Conservation (phyloP, 441 rosid species). For the Mallotus japonicus region DNA sequence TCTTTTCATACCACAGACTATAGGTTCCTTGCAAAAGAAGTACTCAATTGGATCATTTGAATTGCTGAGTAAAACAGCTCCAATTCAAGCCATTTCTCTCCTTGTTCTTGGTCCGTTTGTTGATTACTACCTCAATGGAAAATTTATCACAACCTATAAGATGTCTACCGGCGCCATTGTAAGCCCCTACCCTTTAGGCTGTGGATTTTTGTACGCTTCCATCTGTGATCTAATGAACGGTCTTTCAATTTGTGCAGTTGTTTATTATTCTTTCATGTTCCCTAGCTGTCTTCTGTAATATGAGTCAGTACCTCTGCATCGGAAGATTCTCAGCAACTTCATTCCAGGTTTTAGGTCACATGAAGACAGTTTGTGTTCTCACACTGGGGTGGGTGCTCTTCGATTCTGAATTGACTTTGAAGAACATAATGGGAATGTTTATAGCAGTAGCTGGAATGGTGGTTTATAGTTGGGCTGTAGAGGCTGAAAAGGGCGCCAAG, state of each 20-base stretch:
- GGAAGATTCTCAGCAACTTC: conserved; percentile 90
- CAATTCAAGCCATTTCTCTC: conserved; percentile 90
- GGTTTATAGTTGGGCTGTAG: conserved; percentile 84
- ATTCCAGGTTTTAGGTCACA: conserved; percentile 91
- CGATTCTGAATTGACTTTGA: conserved; percentile 68
- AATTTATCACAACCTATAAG: conserved; percentile 59
- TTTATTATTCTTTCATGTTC: conserved; percentile 72
- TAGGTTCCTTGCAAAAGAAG: conserved; percentile 89
- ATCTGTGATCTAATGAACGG: conserved; percentile 12
- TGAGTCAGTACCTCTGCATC: conserved; percentile 91
- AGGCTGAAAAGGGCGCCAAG: conserved; percentile 58
- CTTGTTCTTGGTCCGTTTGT: conserved; percentile 80
- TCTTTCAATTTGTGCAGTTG: conserved; percentile 40
- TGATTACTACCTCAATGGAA: conserved; percentile 70
- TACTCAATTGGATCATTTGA: conserved; percentile 92
- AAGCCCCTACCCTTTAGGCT: conserved; percentile 25
- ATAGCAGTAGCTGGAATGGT: conserved; percentile 79
- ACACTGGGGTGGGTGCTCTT: conserved; percentile 83
- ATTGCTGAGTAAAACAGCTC: conserved; percentile 90
- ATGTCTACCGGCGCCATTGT: conserved; percentile 71
- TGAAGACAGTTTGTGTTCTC: conserved; percentile 84
- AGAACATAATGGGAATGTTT: conserved; percentile 79
- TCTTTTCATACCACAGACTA: conserved; percentile 48
- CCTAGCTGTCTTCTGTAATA: conserved; percentile 86
- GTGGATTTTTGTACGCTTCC: not conserved